Percentiles rank a stretch among this genome's conserved stretches.
Conservation (phyloP, 129 eudicot species). For the Centrapalus pauciflorus region DNA sequence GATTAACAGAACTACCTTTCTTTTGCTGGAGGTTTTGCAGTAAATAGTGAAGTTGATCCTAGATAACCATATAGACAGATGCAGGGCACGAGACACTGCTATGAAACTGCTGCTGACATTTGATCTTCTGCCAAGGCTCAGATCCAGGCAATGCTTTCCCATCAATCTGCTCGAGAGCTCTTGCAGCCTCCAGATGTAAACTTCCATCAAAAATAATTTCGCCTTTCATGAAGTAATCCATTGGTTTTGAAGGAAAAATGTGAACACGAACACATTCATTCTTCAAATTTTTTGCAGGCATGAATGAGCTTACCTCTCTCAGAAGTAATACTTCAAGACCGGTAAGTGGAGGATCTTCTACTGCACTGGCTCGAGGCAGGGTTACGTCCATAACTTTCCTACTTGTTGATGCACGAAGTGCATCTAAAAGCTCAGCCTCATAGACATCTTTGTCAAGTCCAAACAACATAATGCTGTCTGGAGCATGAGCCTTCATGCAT, state of each 20-base stretch:
- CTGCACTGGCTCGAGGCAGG: slow-evolving; percentile 48
- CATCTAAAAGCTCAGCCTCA: slow-evolving; percentile 53
- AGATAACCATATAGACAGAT: slow-evolving; percentile 57
- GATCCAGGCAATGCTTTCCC: slow-evolving; percentile 74
- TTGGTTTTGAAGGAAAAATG: slow-evolving; percentile 43
- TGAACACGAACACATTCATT: slow-evolving; percentile 53
- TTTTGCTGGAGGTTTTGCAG: slow-evolving; percentile 37
- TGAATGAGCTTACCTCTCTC: slow-evolving; percentile 59
- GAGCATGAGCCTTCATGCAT: slow-evolving; percentile 30
- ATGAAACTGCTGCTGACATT: slow-evolving; percentile 69
- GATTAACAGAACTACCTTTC: slow-evolving; percentile 35
- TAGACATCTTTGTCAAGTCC: slow-evolving; percentile 50
- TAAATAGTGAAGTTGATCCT: slow-evolving; percentile 47
- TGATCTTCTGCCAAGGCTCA: slow-evolving; percentile 81
- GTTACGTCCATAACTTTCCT: slow-evolving; percentile 46
- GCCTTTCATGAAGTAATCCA: slow-evolving; percentile 51
- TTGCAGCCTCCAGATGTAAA: slow-evolving; percentile 94
- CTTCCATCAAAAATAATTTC: slow-evolving; percentile 75
- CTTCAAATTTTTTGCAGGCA: slow-evolving; percentile 62
- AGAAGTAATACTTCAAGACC: slow-evolving; percentile 69
- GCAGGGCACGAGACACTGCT: slow-evolving; percentile 79
- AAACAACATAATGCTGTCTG: slow-evolving; percentile 40
- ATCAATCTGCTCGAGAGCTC: slow-evolving; percentile 78
- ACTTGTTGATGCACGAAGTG: slow-evolving; percentile 34
- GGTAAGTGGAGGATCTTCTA: slow-evolving; percentile 41